A percentile compares a stretch with the other conserved stretches of the same genome.
Evolutionary conservation across 1,284 basidiomycete species (phyloP).

Genomic region (Hypsizygus ulmarius): DNA sequence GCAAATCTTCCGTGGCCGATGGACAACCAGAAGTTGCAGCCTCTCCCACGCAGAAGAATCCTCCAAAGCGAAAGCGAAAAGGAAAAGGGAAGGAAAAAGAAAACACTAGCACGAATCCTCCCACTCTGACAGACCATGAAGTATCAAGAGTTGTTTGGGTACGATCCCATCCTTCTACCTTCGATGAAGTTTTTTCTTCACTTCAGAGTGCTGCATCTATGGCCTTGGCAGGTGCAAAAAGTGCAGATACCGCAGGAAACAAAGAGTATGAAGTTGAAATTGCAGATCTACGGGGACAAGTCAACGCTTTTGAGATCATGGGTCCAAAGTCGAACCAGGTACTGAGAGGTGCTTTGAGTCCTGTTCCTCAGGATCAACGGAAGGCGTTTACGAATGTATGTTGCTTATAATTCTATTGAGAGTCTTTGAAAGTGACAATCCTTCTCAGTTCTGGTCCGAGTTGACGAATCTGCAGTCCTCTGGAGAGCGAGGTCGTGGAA

Average conservation of each 20-base stretch:
- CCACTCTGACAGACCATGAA: conserved; percentile 12
- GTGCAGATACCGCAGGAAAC: conserved; percentile 16
- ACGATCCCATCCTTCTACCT: conserved; percentile 73
- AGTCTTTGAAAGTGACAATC: not conserved
- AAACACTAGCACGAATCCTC: not conserved
- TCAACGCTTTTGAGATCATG: conserved; percentile 85
- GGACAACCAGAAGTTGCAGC: conserved; percentile 9
- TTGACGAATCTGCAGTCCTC: conserved; percentile 62
- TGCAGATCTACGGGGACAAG: conserved; percentile 62
- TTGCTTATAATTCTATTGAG: not conserved
- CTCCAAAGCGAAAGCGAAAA: conserved; percentile 20
- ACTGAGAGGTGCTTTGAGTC: conserved; percentile 67
- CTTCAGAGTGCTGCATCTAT: conserved; percentile 51
- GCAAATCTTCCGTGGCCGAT: conserved; percentile 4
- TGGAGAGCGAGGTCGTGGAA: conserved; percentile 66
- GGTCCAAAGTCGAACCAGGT: conserved; percentile 82
- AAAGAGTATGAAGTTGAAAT: conserved; percentile 54
- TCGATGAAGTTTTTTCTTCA: conserved; percentile 51
- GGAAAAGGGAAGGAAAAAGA: conserved; percentile 18
- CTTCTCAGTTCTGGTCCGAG: conserved; percentile 65
- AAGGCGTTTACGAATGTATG: conserved; percentile 57
- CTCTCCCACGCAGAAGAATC: not conserved
- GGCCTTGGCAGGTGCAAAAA: conserved; percentile 42
- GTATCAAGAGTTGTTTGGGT: conserved; percentile 62
- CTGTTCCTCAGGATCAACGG: conserved; percentile 50